Conservation (phyloP, 208 protist species). For the Acanthamoeba castellanii region DNA sequence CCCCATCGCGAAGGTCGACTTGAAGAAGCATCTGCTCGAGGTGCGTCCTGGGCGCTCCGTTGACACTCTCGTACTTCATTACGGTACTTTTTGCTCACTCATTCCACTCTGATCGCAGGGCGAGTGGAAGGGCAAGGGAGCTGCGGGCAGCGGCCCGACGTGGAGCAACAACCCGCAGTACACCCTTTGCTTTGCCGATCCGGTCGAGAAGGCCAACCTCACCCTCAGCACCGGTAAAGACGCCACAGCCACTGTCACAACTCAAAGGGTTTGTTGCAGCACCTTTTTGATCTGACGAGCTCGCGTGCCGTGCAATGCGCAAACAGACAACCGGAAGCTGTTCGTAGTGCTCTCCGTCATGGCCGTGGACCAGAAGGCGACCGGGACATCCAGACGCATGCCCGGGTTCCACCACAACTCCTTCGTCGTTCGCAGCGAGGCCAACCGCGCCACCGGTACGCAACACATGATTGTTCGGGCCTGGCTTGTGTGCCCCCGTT, state of each 20-base stretch:
- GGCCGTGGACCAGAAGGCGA: not conserved
- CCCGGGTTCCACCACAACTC: not conserved
- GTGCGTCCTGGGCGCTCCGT: not conserved
- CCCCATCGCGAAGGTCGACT: not conserved
- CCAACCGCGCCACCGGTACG: not conserved
- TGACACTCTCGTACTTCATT: not conserved
- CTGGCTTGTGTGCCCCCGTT: not conserved
- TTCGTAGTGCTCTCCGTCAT: constrained; percentile 38
- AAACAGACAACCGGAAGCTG: not conserved
- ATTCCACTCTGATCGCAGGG: not conserved
- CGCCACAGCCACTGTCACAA: not conserved
- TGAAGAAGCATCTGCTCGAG: constrained; percentile 34
- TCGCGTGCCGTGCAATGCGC: not conserved
- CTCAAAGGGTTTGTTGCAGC: no score
- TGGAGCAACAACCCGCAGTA: constrained; percentile 71
- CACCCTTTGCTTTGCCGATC: not conserved
- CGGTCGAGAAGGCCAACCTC: not conserved
- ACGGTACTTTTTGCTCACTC: not conserved
- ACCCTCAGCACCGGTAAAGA: not conserved
- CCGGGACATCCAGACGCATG: not conserved
- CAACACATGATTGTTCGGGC: not conserved
- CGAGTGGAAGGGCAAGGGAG: constrained; percentile 62
- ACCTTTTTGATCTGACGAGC: no score
- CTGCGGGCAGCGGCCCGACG: constrained; percentile 12
- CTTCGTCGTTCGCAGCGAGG: not conserved